These are phyloP conservation scores for Podospora pseudocomata DNA, from an alignment of 495 filamentous ascomycete species.

Conservation along the genomic window DNA sequence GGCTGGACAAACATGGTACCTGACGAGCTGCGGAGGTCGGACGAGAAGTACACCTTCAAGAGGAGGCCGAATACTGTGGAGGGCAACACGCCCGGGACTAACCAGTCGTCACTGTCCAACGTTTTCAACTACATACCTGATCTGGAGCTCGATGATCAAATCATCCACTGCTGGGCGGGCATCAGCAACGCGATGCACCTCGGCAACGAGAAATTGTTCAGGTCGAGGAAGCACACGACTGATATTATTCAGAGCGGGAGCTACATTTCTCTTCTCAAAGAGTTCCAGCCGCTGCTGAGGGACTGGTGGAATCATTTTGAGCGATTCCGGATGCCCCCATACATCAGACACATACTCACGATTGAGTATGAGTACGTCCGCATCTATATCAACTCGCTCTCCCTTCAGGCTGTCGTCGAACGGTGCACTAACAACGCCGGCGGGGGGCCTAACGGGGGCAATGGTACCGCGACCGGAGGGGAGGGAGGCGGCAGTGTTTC, in stretches of 20 bases:
- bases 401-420: conserved; percentile 91
- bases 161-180: conserved; percentile 88
- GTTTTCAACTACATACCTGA: conserved; percentile 56
- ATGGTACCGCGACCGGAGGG: neutral
- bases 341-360: conserved; percentile 76
- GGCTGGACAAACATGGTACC: conserved; percentile 94
- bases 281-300: conserved; percentile 70
- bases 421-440: conserved; percentile 74
- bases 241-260: conserved; percentile 79
- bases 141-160: conserved; percentile 63
- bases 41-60: conserved; percentile 40
- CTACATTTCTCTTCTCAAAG: conserved; percentile 74
- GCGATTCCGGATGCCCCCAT: conserved; percentile 61
- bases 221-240: conserved; percentile 76
- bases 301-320: conserved; percentile 76
- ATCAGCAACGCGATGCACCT: conserved; percentile 86
- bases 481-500: conserved; percentile 27
- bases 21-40: conserved; percentile 50
- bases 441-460: conserved; percentile 37
- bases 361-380: conserved; percentile 90
- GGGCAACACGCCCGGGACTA: conserved; percentile 53
- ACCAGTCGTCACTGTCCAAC: conserved; percentile 48
- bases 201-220: conserved; percentile 80
- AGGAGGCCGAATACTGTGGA: conserved; percentile 46
- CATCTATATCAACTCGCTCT: conserved; percentile 89